Percentiles rank a stretch among this genome's conserved stretches.
These are phyloP conservation scores for Emergomyces pasteurianus DNA, from an alignment of 2,329 filamentous ascomycete genomes.

Conservation along the genomic window DNA sequence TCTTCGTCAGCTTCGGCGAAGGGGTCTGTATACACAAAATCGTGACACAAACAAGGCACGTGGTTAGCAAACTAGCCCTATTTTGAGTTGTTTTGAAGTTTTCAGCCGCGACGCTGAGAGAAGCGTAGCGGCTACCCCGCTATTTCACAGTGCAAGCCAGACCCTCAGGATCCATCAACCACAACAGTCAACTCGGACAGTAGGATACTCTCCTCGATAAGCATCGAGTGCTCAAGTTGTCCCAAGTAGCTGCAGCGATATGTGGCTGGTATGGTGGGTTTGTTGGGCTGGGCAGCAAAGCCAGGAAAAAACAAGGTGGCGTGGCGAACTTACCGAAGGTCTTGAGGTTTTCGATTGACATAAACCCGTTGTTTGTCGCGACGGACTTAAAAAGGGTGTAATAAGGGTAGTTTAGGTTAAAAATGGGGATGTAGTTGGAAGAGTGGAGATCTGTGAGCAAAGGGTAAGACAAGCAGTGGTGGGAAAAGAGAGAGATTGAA, in stretches of 20 bases:
- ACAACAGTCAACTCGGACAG: background rate
- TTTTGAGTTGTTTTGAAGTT: background rate
- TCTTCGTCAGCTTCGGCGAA: conserved; percentile 99
- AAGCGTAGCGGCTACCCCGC: conserved; percentile 25
- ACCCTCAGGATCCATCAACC: background rate
- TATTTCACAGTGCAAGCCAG: conserved; percentile 8
- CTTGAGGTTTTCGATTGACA: conserved; percentile 99
- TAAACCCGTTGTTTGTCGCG: conserved; percentile 70
- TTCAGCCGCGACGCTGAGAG: background rate
- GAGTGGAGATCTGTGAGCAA: background rate
- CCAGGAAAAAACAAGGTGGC: background rate
- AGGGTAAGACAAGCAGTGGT: background rate
- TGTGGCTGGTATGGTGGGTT: background rate
- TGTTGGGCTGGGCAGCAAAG: background rate
- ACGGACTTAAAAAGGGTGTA: conserved; percentile 27
- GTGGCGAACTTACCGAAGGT: conserved; percentile 61
- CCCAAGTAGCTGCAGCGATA: background rate
- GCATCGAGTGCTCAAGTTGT: background rate
- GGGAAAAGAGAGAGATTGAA: background rate
- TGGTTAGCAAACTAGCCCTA: conserved; percentile 9
- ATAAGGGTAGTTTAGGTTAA: background rate
- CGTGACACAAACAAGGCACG: conserved; percentile 6
- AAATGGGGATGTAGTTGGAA: conserved; percentile 6
- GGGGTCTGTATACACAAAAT: conserved; percentile 58
- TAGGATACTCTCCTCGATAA: background rate